A percentile compares a stretch with the other conserved stretches of the same genome.
Evolutionary conservation across 306 rosid species (phyloP).

Genomic region (Arachis stenosperma): DNA sequence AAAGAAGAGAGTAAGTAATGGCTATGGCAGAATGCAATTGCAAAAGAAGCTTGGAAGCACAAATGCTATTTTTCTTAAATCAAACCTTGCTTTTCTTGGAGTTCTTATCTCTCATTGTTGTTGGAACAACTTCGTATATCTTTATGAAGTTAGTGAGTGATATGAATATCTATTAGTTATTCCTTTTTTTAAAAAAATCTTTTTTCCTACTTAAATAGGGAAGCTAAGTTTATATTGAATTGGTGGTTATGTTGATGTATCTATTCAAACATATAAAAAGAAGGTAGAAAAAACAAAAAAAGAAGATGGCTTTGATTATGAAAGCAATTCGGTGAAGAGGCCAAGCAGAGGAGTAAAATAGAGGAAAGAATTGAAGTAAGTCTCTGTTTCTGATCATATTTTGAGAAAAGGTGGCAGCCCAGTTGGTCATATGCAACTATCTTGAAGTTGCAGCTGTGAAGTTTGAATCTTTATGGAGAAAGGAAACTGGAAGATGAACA

Average conservation of each 20-base stretch:
- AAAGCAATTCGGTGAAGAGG: slow-evolving; percentile 36
- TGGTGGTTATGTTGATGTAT: slow-evolving; percentile 30
- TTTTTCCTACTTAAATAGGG: neutral
- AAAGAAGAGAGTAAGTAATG: slow-evolving; percentile 46
- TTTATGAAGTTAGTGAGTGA: slow-evolving; percentile 2
- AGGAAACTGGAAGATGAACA: neutral
- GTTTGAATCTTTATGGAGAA: slow-evolving; percentile 18
- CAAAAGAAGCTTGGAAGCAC: slow-evolving; percentile 29
- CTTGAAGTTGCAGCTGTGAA: slow-evolving; percentile 27
- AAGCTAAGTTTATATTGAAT: slow-evolving; percentile 15
- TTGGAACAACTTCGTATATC: slow-evolving; percentile 71
- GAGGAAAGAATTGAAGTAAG: neutral
- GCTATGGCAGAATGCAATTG: slow-evolving; percentile 21
- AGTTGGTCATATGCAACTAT: slow-evolving; percentile 10
- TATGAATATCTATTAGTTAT: neutral
- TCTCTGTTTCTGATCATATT: neutral
- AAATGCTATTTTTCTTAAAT: slow-evolving; percentile 38
- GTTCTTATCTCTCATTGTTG: slow-evolving; percentile 88
- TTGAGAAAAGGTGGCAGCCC: slow-evolving; percentile 17
- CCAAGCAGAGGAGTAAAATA: slow-evolving; percentile 12
- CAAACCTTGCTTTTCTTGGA: slow-evolving; percentile 93
- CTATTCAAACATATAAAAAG: slow-evolving; percentile 11
- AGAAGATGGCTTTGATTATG: slow-evolving; percentile 4
- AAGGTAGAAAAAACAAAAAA: neutral
- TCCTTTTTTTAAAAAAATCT: neutral